Evolutionary conservation across 495 filamentous ascomycete species (phyloP).

Genomic region (Penicillium taxi): DNA sequence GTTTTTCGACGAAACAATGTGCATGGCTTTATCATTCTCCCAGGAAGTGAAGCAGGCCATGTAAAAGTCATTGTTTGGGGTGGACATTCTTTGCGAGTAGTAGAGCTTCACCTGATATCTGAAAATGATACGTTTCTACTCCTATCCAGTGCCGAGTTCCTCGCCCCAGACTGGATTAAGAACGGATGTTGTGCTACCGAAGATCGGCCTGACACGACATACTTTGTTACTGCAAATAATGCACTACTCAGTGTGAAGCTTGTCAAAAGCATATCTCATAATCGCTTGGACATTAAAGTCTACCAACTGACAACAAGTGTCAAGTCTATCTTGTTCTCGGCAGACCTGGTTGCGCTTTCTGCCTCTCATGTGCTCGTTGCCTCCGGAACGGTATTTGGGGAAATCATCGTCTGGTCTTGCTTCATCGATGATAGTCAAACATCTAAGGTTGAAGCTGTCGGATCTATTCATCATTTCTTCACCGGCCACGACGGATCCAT

Average conservation of each 20-base stretch:
- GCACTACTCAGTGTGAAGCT: conserved; percentile 45
- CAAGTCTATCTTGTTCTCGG: conserved; percentile 81
- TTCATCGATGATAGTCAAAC: conserved; percentile 17
- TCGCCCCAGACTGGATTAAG: conserved; percentile 74
- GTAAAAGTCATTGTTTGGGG: conserved; percentile 61
- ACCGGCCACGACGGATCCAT: conserved; percentile 90
- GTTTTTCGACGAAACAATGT: conserved; percentile 37
- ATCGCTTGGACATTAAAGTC: conserved; percentile 23
- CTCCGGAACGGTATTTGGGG: conserved; percentile 87
- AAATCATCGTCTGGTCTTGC: conserved; percentile 85
- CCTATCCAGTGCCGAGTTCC: conserved; percentile 29
- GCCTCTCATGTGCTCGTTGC: conserved; percentile 59
- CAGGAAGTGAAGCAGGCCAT: conserved; percentile 15
- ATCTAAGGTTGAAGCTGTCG: conserved; percentile 9
- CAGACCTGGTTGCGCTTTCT: conserved; percentile 56
- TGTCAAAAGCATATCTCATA: conserved; percentile 11
- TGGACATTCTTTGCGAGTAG: conserved; percentile 60
- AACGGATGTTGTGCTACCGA: conserved; percentile 46
- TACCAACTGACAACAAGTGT: conserved; percentile 56
- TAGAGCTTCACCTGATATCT: conserved; percentile 26
- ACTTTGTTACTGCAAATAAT: conserved; percentile 80
- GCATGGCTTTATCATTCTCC: conserved; percentile 32
- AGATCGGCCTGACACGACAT: conserved; percentile 15
- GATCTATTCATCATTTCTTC: conserved; percentile 59
- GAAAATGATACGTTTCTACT: conserved; percentile 5